These are phyloP conservation scores for Monosporascus sp. DNA, from an alignment of 2,329 filamentous ascomycete genomes.

Conservation along the genomic window DNA sequence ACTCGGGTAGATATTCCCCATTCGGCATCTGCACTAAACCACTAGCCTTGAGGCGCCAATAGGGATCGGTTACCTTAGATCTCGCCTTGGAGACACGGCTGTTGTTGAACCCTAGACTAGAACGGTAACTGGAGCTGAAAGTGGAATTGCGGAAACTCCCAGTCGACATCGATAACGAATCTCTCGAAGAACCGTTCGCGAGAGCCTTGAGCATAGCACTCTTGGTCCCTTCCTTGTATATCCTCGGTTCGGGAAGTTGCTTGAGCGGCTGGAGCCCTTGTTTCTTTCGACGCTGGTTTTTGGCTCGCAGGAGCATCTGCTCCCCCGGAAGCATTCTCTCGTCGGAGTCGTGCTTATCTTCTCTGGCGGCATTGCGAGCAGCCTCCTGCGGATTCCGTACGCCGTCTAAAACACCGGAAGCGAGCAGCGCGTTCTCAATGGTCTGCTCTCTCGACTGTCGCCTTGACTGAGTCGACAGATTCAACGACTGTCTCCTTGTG, in stretches of 20 bases:
- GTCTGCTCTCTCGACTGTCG: slow-evolving; percentile 9
- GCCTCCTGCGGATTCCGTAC: slow-evolving; percentile 21
- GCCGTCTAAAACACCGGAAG: slow-evolving; percentile 21
- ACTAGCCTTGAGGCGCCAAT: slow-evolving; percentile 31
- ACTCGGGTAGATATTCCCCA: slow-evolving; percentile 48
- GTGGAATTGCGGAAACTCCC: slow-evolving; percentile 26
- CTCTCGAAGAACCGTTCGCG: slow-evolving; percentile 15
- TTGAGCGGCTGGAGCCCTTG: slow-evolving; percentile 22
- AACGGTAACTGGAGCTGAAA: slow-evolving; percentile 28
- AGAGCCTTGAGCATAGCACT: slow-evolving; percentile 24
- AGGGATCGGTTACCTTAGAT: slow-evolving; percentile 24
- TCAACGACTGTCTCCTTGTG: slow-evolving; percentile 4
- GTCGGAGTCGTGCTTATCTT: slow-evolving; percentile 8
- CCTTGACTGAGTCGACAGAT: slow-evolving; percentile 12
- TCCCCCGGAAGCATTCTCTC: slow-evolving; percentile 11
- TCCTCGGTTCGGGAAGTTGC: slow-evolving; percentile 16
- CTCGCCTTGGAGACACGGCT: slow-evolving; percentile 25
- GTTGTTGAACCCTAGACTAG: slow-evolving; percentile 27
- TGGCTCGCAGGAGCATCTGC: slow-evolving; percentile 17
- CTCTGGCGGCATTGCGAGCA: slow-evolving; percentile 16
- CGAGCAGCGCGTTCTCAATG: slow-evolving; percentile 24
- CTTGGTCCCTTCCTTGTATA: slow-evolving; percentile 23
- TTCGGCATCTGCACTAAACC: slow-evolving; percentile 46
- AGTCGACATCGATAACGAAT: slow-evolving; percentile 24
- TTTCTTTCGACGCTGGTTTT: slow-evolving; percentile 23